A percentile compares a stretch with the other conserved stretches of the same genome.
These are phyloP conservation scores for Ogataea dorogensis DNA, from an alignment of 805 yeast species.

Conservation along the genomic window DNA sequence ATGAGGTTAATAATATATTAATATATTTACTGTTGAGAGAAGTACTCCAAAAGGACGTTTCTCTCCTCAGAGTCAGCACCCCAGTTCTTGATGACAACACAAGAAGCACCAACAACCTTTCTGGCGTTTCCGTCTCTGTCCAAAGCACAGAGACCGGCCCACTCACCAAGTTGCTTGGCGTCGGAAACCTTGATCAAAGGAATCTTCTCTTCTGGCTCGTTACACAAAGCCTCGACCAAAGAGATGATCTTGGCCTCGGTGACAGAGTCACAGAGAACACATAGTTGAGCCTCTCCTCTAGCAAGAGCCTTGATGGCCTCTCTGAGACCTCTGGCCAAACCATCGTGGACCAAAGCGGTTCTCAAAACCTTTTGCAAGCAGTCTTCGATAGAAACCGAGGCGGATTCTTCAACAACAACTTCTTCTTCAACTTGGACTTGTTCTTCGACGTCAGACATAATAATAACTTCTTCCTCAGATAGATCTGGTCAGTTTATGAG, in stretches of 20 bases:
- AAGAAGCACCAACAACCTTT: slow-evolving; percentile 99
- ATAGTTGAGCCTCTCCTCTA: slow-evolving; percentile 95
- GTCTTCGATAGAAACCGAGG: slow-evolving; percentile 94
- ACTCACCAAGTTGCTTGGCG: slow-evolving; percentile 99
- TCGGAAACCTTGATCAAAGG: slow-evolving; percentile 99
- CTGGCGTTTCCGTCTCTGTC: slow-evolving; percentile 99
- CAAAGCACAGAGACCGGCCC: slow-evolving; percentile 99
- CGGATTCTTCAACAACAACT: slow-evolving; percentile 78
- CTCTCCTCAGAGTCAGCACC: slow-evolving; percentile 99
- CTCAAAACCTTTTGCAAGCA: slow-evolving; percentile 97
- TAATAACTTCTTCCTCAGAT: slow-evolving; percentile 42
- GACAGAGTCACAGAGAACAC: slow-evolving; percentile 97
- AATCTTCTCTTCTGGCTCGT: slow-evolving; percentile 93
- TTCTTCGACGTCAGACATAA: slow-evolving; percentile 92
- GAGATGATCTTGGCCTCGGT: slow-evolving; percentile 96
- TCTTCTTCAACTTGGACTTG: slow-evolving; percentile 76
- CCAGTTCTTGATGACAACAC: slow-evolving; percentile 99
- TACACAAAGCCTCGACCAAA: slow-evolving; percentile 98
- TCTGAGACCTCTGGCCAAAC: slow-evolving; percentile 99
- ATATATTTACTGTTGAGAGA: slow-evolving; percentile 71
- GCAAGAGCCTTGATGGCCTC: slow-evolving; percentile 99
- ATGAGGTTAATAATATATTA: slow-evolving; percentile 4
- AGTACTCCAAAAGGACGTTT: slow-evolving; percentile 92
- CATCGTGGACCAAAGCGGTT: slow-evolving; percentile 97
- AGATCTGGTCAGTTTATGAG: slow-evolving; percentile 37